These are phyloP conservation scores for Cyclocybe aegerita DNA, from an alignment of 768 basidiomycete species.

Conservation along the genomic window DNA sequence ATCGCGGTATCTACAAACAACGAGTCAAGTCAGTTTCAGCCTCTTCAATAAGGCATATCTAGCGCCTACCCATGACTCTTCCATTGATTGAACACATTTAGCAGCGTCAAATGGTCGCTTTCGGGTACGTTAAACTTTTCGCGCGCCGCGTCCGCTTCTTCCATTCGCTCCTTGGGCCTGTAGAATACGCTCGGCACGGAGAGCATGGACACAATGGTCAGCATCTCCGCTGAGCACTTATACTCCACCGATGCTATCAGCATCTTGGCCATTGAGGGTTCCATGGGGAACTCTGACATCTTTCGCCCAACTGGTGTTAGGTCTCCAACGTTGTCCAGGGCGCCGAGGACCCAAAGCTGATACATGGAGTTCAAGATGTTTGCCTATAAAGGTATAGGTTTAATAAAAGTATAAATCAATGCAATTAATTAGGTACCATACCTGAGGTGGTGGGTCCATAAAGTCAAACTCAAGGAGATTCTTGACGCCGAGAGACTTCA, in stretches of 20 bases:
- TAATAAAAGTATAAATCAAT: neutral
- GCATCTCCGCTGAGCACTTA: constrained; percentile 91
- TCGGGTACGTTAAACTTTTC: constrained; percentile 99
- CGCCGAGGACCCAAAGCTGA: constrained; percentile 98
- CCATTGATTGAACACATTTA: constrained; percentile 99
- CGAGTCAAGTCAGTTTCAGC: constrained; percentile 2
- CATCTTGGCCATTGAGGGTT: constrained; percentile 99
- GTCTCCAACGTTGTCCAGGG: constrained; percentile 97
- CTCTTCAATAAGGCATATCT: neutral
- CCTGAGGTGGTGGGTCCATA: constrained; percentile 99
- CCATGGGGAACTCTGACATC: constrained; percentile 99
- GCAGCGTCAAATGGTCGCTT: constrained; percentile 91
- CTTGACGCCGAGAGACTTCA: constrained; percentile 97
- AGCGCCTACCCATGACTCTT: constrained; percentile 85
- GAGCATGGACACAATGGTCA: constrained; percentile 98
- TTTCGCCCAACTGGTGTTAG: constrained; percentile 89
- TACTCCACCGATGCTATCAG: constrained; percentile 94
- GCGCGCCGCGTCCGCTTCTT: constrained; percentile 95
- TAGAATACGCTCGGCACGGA: constrained; percentile 98
- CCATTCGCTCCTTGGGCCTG: constrained; percentile 94
- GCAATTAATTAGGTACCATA: constrained; percentile 22
- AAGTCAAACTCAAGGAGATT: constrained; percentile 98
- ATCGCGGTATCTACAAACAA: constrained; percentile 70
- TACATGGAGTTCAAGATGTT: constrained; percentile 99
- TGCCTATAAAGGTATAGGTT: constrained; percentile 45